phyloP scores from a whole-genome alignment of 1,284 basidiomycete species.

The Xanthoconium separans region DNA sequence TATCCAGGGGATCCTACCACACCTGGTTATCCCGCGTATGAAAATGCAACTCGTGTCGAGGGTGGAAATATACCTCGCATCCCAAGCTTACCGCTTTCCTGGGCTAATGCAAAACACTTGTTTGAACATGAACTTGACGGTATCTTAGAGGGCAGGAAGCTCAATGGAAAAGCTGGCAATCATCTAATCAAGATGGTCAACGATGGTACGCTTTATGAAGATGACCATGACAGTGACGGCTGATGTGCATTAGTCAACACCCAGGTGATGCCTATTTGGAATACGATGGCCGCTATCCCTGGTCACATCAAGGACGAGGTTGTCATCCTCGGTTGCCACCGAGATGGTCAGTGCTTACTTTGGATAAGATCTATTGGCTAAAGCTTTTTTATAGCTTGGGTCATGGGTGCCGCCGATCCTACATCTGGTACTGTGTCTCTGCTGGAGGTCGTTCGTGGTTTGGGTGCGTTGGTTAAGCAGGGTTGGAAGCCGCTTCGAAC shows the following conservation, averaged over 20 bases:
- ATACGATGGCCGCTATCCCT: slow-evolving; percentile 88
- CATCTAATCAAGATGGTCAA: slow-evolving; percentile 59
- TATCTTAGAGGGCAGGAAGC: slow-evolving; percentile 33
- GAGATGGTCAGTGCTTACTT: slow-evolving; percentile 60
- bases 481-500: slow-evolving; percentile 93
- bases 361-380: slow-evolving; percentile 21
- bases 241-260: slow-evolving; percentile 53
- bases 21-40: slow-evolving; percentile 85
- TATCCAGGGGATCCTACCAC: slow-evolving; percentile 90
- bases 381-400: slow-evolving; percentile 38
- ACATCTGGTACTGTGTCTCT: slow-evolving; percentile 86
- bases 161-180: slow-evolving; percentile 51
- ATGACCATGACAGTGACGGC: slow-evolving; percentile 1
- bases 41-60: slow-evolving; percentile 72
- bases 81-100: slow-evolving; percentile 78
- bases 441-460: slow-evolving; percentile 81
- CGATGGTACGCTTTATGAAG: slow-evolving; percentile 44
- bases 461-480: slow-evolving; percentile 65
- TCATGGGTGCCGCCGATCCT: slow-evolving; percentile 84
- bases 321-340: slow-evolving; percentile 83
- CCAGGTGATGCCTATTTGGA: slow-evolving; percentile 84
- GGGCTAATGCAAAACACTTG: slow-evolving; percentile 64
- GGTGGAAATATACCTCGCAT: slow-evolving; percentile 77
- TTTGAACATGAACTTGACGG: slow-evolving; percentile 54
- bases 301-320: slow-evolving; percentile 87